Conservation (phyloP, 2,329 filamentous ascomycete species). For the Septoria linicola region DNA sequence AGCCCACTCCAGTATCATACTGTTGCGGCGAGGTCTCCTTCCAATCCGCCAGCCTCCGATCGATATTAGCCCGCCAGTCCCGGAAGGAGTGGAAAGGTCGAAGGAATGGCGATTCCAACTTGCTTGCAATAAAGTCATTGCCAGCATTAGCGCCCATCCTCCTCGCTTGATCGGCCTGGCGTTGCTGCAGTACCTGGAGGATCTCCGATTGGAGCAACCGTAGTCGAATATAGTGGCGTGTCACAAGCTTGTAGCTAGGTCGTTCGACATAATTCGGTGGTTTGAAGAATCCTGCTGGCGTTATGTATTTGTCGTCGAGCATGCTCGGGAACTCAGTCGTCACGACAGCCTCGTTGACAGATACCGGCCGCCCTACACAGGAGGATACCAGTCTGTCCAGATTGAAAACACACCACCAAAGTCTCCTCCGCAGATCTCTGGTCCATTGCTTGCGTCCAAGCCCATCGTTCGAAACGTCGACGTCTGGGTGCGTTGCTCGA, state of each 20-base stretch:
- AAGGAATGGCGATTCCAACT: constrained; percentile 81
- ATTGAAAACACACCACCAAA: constrained; percentile 97
- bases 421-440: constrained; percentile 76
- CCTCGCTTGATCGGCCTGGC: constrained; percentile 78
- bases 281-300: constrained; percentile 68
- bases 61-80: constrained; percentile 84
- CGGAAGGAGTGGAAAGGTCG: constrained; percentile 80
- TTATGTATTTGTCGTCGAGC: constrained; percentile 86
- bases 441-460: constrained; percentile 74
- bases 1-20: constrained; percentile 78
- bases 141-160: constrained; percentile 61
- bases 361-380: constrained; percentile 89
- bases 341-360: constrained; percentile 92
- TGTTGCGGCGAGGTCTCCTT: constrained; percentile 76
- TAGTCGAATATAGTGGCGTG: constrained; percentile 88
- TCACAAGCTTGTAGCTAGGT: constrained; percentile 85
- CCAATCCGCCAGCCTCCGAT: constrained; percentile 80
- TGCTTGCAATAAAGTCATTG: constrained; percentile 73
- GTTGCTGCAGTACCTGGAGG: constrained; percentile 86
- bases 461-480: constrained; percentile 15
- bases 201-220: constrained; percentile 91
- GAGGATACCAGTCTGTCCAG: constrained; percentile 91
- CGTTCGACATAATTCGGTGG: constrained; percentile 51
- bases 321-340: constrained; percentile 92
- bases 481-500: constrained; percentile 22